These are phyloP conservation scores for Gentiana straminea DNA, from an alignment of 257 asterid genomes.

Conservation along the genomic window DNA sequence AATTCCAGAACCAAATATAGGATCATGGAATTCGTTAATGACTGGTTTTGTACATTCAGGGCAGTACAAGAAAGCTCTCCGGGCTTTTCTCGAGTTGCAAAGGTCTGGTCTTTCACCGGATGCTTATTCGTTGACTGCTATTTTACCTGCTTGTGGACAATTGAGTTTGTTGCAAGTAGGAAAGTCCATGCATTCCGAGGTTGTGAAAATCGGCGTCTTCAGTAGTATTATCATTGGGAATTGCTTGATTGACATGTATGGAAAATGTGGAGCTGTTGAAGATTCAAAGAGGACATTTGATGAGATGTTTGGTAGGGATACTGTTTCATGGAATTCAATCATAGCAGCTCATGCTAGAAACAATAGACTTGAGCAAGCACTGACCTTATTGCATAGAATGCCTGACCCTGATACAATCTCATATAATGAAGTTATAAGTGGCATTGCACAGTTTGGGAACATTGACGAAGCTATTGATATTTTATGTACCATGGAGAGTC, in stretches of 20 bases:
- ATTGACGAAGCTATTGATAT: conserved; percentile 49
- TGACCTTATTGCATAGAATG: conserved; percentile 33
- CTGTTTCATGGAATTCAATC: conserved; percentile 62
- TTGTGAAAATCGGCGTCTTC: conserved; percentile 50
- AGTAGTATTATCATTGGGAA: conserved; percentile 29
- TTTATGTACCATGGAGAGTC: conserved; percentile 35
- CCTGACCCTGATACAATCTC: conserved; percentile 57
- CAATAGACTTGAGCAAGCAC: conserved; percentile 44
- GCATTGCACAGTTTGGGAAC: conserved; percentile 56
- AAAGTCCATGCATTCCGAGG: conserved; percentile 58
- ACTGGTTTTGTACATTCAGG: conserved; percentile 67
- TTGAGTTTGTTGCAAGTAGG: conserved; percentile 39
- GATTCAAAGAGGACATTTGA: conserved; percentile 39
- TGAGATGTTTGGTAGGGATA: conserved; percentile 36
- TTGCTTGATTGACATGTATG: conserved; percentile 69
- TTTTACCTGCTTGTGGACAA: conserved; percentile 62
- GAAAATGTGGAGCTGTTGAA: conserved; percentile 49
- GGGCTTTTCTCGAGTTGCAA: conserved; percentile 40
- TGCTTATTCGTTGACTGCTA: conserved; percentile 64
- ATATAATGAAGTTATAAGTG: conserved; percentile 61
- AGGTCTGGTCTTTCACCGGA: conserved; percentile 42
- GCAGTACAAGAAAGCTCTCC: conserved; percentile 39
- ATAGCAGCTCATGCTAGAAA: conserved; percentile 77
- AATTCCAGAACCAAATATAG: conserved; percentile 58
- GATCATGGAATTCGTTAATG: conserved; percentile 80